Conservation (phyloP, 192 early-diverging fungal genomes). For the Linnemannia elongata region DNA sequence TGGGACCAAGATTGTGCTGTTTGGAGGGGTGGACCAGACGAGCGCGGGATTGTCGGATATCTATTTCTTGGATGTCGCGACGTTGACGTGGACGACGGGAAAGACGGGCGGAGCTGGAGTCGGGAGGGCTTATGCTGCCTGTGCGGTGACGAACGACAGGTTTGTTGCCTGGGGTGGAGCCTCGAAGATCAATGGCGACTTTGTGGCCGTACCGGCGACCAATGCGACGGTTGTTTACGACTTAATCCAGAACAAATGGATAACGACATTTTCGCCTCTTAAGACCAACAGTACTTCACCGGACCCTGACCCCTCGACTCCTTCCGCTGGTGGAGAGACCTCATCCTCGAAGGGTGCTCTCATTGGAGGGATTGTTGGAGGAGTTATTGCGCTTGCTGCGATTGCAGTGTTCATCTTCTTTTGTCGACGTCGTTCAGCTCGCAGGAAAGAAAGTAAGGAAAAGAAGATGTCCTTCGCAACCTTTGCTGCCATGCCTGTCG, state of each 20-base stretch:
- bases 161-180: conserved; percentile 41
- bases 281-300: background rate
- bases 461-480: background rate
- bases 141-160: conserved; percentile 15
- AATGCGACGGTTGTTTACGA: background rate
- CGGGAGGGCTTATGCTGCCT: conserved; percentile 9
- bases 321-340: background rate
- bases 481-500: background rate
- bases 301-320: background rate
- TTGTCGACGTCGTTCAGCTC: background rate
- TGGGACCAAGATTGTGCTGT: conserved; percentile 30
- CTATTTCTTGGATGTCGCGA: conserved; percentile 22
- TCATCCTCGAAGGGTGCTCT: background rate
- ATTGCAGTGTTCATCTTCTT: background rate
- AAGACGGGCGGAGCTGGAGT: background rate
- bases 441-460: background rate
- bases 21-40: conserved; percentile 12
- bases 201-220: background rate
- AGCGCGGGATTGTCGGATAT: background rate
- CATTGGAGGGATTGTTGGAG: background rate
- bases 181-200: background rate
- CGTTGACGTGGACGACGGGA: conserved; percentile 25
- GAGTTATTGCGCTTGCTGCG: background rate
- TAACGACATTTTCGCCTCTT: background rate
- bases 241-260: background rate